phyloP scores from a whole-genome alignment of 345 rosid species.

The Ricinus communis region DNA sequence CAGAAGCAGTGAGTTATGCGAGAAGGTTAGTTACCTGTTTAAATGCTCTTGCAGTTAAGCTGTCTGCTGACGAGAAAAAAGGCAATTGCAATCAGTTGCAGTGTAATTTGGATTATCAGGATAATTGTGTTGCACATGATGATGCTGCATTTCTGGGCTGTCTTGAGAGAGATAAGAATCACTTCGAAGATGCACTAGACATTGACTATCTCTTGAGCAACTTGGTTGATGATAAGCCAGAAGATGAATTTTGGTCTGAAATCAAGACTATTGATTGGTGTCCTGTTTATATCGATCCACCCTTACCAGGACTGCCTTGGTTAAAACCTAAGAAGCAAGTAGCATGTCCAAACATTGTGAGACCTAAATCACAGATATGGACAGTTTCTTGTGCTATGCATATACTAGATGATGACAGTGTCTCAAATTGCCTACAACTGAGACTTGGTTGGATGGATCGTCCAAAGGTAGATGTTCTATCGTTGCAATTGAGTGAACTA shows the following conservation, averaged over 20 bases:
- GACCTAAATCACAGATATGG: constrained; percentile 90
- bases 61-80: constrained; percentile 41
- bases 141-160: constrained; percentile 31
- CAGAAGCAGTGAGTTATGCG: constrained; percentile 55
- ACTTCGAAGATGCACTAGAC: constrained; percentile 38
- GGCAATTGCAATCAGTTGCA: constrained; percentile 35
- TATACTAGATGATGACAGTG: constrained; percentile 70
- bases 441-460: constrained; percentile 87
- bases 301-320: constrained; percentile 81
- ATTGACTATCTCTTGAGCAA: constrained; percentile 44
- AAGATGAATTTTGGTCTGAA: constrained; percentile 88
- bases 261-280: constrained; percentile 79
- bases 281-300: constrained; percentile 72
- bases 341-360: constrained; percentile 68
- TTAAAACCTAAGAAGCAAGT: constrained; percentile 54
- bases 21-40: constrained; percentile 54
- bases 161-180: constrained; percentile 26
- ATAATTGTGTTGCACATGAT: constrained; percentile 19
- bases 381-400: constrained; percentile 69
- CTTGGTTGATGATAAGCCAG: constrained; percentile 52
- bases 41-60: constrained; percentile 59
- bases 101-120: constrained; percentile 22
- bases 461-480: constrained; percentile 50
- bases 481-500: constrained; percentile 66
- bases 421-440: constrained; percentile 52